These are phyloP conservation scores for Maudiozyma barnettii DNA, from an alignment of 805 yeast genomes.

Conservation along the genomic window DNA sequence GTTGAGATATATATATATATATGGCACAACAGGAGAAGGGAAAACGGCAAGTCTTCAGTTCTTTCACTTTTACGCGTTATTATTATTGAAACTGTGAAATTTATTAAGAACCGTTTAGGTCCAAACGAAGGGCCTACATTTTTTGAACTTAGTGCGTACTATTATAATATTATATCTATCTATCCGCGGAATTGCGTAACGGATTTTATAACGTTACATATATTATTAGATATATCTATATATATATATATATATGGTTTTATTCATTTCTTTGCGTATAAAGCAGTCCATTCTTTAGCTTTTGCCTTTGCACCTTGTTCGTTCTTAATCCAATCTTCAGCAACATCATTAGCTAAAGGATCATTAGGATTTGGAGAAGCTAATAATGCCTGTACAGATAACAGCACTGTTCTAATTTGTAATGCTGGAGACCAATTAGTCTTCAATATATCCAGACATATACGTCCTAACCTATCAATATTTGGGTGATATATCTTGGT, in stretches of 20 bases:
- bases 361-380: constrained; percentile 98
- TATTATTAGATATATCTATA: too few relatives aligned
- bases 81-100: too few relatives aligned
- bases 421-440: constrained; percentile 97
- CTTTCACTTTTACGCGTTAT: too few relatives aligned
- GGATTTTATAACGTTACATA: background rate
- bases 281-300: constrained; percentile 46
- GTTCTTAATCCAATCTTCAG: constrained; percentile 89
- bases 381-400: constrained; percentile 85
- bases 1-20: too few relatives aligned
- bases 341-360: constrained; percentile 96
- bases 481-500: constrained; percentile 95
- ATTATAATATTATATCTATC: too few relatives aligned
- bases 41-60: too few relatives aligned
- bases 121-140: too few relatives aligned
- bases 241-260: background rate
- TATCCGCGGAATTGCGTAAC: too few relatives aligned
- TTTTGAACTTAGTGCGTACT: too few relatives aligned
- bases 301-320: constrained; percentile 71
- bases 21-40: too few relatives aligned
- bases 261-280: constrained; percentile 24
- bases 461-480: constrained; percentile 89
- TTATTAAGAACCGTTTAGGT: too few relatives aligned
- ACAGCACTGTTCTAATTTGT: constrained; percentile 83
- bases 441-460: constrained; percentile 90